These are phyloP conservation scores for Arabidopsis arenosa DNA, from an alignment of 345 rosid species.

Conservation along the genomic window DNA sequence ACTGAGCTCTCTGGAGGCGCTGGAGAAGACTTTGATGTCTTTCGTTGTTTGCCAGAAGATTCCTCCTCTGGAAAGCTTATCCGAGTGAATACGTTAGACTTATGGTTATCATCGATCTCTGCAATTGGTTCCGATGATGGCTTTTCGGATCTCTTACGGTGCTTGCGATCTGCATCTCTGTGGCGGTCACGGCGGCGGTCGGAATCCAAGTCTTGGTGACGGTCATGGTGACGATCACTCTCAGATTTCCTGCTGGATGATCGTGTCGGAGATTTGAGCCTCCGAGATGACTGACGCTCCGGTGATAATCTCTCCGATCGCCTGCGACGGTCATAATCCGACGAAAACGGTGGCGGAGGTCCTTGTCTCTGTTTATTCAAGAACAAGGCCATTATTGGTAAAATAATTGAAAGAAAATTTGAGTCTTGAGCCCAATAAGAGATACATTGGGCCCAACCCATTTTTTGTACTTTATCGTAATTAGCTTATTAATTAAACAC, in stretches of 20 bases:
- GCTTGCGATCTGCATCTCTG: constrained; percentile 35
- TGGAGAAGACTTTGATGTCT: constrained; percentile 58
- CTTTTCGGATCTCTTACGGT: constrained; percentile 30
- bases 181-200: constrained; percentile 45
- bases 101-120: constrained; percentile 47
- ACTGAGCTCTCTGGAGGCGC: constrained; percentile 35
- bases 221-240: constrained; percentile 45
- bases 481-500: background rate
- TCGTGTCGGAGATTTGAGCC: constrained; percentile 57
- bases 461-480: no score
- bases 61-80: constrained; percentile 75
- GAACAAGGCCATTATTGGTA: constrained; percentile 30
- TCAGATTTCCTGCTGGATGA: constrained; percentile 62
- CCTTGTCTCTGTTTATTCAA: constrained; percentile 49
- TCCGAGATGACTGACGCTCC: constrained; percentile 38
- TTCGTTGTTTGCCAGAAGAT: constrained; percentile 57
- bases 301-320: constrained; percentile 35
- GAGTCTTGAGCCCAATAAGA: constrained; percentile 18
- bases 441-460: background rate
- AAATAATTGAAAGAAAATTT: background rate
- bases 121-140: constrained; percentile 38
- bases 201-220: background rate
- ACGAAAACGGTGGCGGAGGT: constrained; percentile 46
- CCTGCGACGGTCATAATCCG: constrained; percentile 32
- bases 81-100: constrained; percentile 80